Base-by-base conservation (phyloP, 495 filamentous ascomycete genomes). In the Paragyromitra xinjiangensis region DNA sequence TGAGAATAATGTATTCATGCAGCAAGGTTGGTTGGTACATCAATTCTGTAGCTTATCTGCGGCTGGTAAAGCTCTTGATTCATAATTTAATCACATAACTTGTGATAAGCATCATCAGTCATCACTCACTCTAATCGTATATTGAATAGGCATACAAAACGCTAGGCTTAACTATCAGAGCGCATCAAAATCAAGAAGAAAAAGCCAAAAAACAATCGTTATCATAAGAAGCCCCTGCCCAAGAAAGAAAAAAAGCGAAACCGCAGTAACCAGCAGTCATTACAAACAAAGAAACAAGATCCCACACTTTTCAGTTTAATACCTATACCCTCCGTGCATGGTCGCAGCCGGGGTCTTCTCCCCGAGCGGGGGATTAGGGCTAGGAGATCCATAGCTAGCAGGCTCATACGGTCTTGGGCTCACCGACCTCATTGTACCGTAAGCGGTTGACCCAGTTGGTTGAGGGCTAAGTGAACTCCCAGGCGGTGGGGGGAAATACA, bases 371-470 rank as follows among this genome's bases (percentile, higher is more conserved):
- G 45, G 68, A 45, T 64, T 14, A 34, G 66, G 55, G 26, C 67
- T 75, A 48, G 66, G 67, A 9, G 58, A 29, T 39, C 48, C 58
- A 22, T 64, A 72, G 39, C 44, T 11, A 19, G 34, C 22, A 63
- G 58, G 56, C 3, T 78, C 77, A 59, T 78, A 78, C 22, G 73
- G 76, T 16, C 65, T 78, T 22, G 76, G 76, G 14, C 73, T 78
- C 9, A 71, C 16, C 29, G 64, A 42, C 6, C 73, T 76, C 73
- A 78, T 78, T 19, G 8, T 22, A 11, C 29, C 65, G 22, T 64
- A 51, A 76, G 26, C 29, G 24, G 39, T 51, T 11, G 44, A 39
- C 34, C 74, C 65, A 7, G 76, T 78, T n/a, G 66, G 0, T 44
- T 79, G 77, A 7, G 77, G 74, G 0, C 55, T 51, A 34, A 64